phyloP scores from a whole-genome alignment of 2,329 filamentous ascomycete genomes.

The Aotearoamyces nothofagi region DNA sequence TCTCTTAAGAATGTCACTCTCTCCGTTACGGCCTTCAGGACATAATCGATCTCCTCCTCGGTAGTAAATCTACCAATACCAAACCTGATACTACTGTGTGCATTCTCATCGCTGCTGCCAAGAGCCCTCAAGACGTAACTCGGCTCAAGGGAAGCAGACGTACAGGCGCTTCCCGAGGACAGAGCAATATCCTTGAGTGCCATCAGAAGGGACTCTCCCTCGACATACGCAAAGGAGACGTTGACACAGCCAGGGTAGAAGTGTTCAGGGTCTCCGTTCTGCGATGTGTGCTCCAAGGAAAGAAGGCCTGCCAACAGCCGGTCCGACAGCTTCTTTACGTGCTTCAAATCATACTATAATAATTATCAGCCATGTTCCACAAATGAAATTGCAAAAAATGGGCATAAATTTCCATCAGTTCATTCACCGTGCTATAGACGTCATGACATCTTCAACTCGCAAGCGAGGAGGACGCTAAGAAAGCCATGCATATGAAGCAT shows the following conservation, averaged over 20 bases:
- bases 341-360: conserved; percentile 74
- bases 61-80: conserved; percentile 96
- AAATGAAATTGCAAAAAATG: conserved; percentile 1
- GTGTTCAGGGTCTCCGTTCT: conserved; percentile 70
- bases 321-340: conserved; percentile 70
- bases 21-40: conserved; percentile 83
- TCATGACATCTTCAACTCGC: conserved; percentile 21
- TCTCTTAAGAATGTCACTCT: conserved; percentile 87
- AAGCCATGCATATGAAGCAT: conserved; percentile 82
- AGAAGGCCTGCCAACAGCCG: conserved; percentile 71
- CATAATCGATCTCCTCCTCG: conserved; percentile 90
- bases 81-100: conserved; percentile 94
- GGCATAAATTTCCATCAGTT: conserved; percentile 16
- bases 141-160: conserved; percentile 88
- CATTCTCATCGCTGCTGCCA: conserved; percentile 92
- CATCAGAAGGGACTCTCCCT: conserved; percentile 96
- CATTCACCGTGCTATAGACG: conserved; percentile 52
- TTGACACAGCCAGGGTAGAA: conserved; percentile 98
- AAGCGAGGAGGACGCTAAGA: conserved; percentile 48
- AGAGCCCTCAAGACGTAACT: conserved; percentile 91
- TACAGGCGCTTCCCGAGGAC: conserved; percentile 93
- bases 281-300: conserved; percentile 75
- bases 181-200: conserved; percentile 95
- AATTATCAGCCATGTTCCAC: conserved; percentile 17
- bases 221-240: conserved; percentile 95